Conservation (phyloP, 139 green algal genomes). For the Nannochloris sp. region DNA sequence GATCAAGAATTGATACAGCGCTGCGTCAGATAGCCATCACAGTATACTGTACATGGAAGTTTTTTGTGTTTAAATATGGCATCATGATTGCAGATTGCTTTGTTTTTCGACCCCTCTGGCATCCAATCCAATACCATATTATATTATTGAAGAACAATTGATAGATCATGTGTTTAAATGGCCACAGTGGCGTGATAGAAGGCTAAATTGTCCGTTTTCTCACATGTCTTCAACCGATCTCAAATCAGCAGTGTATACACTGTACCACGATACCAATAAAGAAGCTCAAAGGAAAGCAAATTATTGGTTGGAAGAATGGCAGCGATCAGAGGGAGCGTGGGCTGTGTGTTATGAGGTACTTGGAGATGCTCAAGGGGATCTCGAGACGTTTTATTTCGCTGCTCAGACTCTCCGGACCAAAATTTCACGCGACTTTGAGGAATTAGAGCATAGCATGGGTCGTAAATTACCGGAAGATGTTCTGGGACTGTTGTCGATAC, state of each 20-base stretch:
- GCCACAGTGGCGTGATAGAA: too few relatives aligned
- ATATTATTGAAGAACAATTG: too few relatives aligned
- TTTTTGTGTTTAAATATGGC: too few relatives aligned
- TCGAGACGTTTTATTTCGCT: conserved; percentile 79
- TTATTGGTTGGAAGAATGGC: conserved; percentile 74
- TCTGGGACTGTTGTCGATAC: conserved; percentile 60
- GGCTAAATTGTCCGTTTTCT: neutral
- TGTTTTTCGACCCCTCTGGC: too few relatives aligned
- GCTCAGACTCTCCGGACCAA: conserved; percentile 87
- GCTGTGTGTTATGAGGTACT: conserved; percentile 60
- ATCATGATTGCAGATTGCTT: too few relatives aligned
- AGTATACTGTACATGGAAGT: too few relatives aligned
- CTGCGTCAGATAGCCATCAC: too few relatives aligned
- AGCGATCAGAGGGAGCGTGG: conserved; percentile 62
- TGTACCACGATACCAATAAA: conserved; percentile 63
- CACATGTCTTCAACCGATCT: conserved; percentile 25
- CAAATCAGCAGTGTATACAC: conserved; percentile 60
- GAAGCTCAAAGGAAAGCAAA: conserved; percentile 50
- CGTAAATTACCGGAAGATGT: conserved; percentile 60
- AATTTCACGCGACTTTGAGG: conserved; percentile 84
- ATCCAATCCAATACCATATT: too few relatives aligned
- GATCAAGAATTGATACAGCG: too few relatives aligned
- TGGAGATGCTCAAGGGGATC: conserved; percentile 41
- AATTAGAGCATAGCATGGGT: conserved; percentile 58
- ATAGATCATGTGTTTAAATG: too few relatives aligned